Evolutionary conservation across 495 filamentous ascomycete species (phyloP).

Genomic region (Cetradonia linearis): DNA sequence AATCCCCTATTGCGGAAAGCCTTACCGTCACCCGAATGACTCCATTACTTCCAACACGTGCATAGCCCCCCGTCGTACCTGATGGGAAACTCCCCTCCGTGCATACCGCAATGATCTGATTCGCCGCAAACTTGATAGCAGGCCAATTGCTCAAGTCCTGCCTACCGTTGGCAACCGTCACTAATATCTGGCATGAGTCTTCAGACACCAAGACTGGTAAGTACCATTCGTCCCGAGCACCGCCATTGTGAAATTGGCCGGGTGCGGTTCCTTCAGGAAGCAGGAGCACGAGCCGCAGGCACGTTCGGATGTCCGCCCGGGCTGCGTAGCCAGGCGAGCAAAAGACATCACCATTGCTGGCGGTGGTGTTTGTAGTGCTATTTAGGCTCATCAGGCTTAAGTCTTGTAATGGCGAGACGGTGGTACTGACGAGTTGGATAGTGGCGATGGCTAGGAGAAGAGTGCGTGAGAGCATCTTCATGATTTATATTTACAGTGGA

Average conservation of each 20-base stretch:
- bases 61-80: not conserved
- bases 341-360: not conserved
- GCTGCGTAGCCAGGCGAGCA: not conserved
- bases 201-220: not conserved
- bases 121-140: not conserved
- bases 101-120: not conserved
- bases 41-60: not conserved
- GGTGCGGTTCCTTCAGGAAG: not conserved
- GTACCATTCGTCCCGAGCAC: accelerated
- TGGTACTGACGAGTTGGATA: not conserved
- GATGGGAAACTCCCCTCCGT: not conserved
- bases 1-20: not conserved
- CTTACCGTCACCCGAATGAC: not conserved
- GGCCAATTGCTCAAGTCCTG: not conserved
- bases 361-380: not conserved
- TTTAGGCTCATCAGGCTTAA: not conserved
- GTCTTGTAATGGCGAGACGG: not conserved
- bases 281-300: not conserved
- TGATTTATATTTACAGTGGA: not conserved
- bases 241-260: not conserved
- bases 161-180: not conserved
- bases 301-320: not conserved
- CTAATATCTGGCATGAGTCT: not conserved
- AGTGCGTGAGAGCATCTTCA: not conserved
- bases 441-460: not conserved